phyloP scores from a whole-genome alignment of 208 protist genomes.

The Trypanosoma melophagium region DNA sequence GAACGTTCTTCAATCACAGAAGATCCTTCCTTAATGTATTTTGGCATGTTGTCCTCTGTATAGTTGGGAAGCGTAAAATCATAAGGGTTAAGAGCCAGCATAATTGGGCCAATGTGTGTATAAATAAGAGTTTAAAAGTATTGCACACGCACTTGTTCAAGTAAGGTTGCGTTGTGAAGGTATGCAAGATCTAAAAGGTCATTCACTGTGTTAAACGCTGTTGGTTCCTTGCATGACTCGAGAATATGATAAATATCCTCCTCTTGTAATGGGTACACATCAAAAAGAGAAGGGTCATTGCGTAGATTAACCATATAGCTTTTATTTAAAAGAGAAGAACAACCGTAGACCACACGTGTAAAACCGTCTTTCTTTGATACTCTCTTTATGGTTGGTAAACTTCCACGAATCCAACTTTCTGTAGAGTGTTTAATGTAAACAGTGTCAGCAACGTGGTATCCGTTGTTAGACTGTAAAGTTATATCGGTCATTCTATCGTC shows the following conservation, averaged over 20 bases:
- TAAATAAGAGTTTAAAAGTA: constrained; percentile 45
- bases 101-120: constrained; percentile 49
- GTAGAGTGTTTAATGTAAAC: constrained; percentile 41
- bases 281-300: background rate
- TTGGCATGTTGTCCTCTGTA: constrained; percentile 34
- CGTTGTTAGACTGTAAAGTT: constrained; percentile 16
- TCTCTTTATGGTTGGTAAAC: constrained; percentile 21
- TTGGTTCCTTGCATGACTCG: constrained; percentile 16
- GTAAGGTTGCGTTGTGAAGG: constrained; percentile 36
- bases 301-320: constrained; percentile 2
- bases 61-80: constrained; percentile 38
- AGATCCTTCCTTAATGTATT: constrained; percentile 33
- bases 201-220: constrained; percentile 19
- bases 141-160: constrained; percentile 38
- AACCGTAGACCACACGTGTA: constrained; percentile 20
- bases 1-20: constrained; percentile 19
- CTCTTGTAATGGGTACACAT: constrained; percentile 17
- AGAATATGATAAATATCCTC: constrained; percentile 29
- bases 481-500: background rate
- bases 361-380: constrained; percentile 29
- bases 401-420: constrained; percentile 39
- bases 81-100: constrained; percentile 50
- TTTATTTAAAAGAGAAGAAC: background rate
- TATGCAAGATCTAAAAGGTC: constrained; percentile 38
- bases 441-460: constrained; percentile 24